These are phyloP conservation scores for Dothistroma pini DNA, from an alignment of 2,329 filamentous ascomycete genomes.

Conservation along the genomic window DNA sequence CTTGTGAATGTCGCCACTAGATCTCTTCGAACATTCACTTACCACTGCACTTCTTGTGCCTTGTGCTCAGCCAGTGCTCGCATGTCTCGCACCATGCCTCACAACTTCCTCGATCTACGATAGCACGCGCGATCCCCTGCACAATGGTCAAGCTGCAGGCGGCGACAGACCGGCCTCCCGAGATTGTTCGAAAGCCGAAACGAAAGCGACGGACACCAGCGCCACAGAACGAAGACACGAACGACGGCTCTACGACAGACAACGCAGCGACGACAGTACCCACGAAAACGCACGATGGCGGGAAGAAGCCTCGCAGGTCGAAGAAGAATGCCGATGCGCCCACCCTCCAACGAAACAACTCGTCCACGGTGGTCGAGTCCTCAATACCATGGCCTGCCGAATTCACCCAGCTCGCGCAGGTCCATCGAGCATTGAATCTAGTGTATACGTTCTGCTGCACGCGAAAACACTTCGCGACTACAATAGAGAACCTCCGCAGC, in stretches of 20 bases:
- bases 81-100: not conserved
- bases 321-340: conserved; percentile 41
- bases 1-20: conserved; percentile 8
- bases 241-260: conserved; percentile 7
- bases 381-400: conserved; percentile 67
- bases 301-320: conserved; percentile 48
- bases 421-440: conserved; percentile 80
- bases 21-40: conserved; percentile 4
- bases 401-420: conserved; percentile 69
- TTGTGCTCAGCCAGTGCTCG: not conserved
- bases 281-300: conserved; percentile 57
- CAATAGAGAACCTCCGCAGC: conserved; percentile 80
- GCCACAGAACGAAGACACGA: conserved; percentile 6
- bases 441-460: conserved; percentile 95
- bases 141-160: conserved; percentile 48
- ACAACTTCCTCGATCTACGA: not conserved
- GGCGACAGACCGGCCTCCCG: conserved; percentile 36
- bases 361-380: conserved; percentile 50
- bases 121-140: not conserved
- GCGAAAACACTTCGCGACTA: conserved; percentile 86
- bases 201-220: conserved; percentile 11
- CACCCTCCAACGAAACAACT: conserved; percentile 43
- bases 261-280: conserved; percentile 43
- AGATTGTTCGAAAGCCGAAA: conserved; percentile 15
- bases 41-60: not conserved